These are phyloP conservation scores for Guyanaporus albipodus DNA, from an alignment of 768 basidiomycete species.

Conservation along the genomic window DNA sequence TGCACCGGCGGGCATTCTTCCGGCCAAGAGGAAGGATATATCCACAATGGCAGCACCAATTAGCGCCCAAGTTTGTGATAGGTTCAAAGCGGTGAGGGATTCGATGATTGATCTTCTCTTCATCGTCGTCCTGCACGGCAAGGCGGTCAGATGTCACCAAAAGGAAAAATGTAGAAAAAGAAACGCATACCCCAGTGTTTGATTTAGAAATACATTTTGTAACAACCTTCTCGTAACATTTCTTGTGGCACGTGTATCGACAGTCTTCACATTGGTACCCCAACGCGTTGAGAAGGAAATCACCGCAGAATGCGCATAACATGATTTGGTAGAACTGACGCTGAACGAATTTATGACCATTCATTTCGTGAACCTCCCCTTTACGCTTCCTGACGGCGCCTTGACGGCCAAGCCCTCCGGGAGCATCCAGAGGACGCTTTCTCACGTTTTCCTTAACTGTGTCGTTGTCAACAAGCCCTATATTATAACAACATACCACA, in stretches of 20 bases:
- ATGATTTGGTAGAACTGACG: slow-evolving; percentile 98
- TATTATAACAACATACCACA: neutral
- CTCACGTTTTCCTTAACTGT: slow-evolving; percentile 97
- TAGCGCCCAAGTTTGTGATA: slow-evolving; percentile 93
- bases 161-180: neutral
- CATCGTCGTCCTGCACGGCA: slow-evolving; percentile 76
- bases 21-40: slow-evolving; percentile 96
- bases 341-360: slow-evolving; percentile 97
- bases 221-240: slow-evolving; percentile 97
- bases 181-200: slow-evolving; percentile 75
- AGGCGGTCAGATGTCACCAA: slow-evolving; percentile 1
- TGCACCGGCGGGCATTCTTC: slow-evolving; percentile 94
- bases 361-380: slow-evolving; percentile 98
- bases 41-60: slow-evolving; percentile 99
- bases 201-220: slow-evolving; percentile 99
- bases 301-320: slow-evolving; percentile 95
- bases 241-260: slow-evolving; percentile 98
- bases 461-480: slow-evolving; percentile 7
- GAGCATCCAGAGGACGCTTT: slow-evolving; percentile 90
- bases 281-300: slow-evolving; percentile 93
- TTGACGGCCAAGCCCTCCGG: slow-evolving; percentile 92
- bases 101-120: slow-evolving; percentile 98
- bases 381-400: slow-evolving; percentile 98
- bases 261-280: slow-evolving; percentile 99
- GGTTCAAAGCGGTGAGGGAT: slow-evolving; percentile 98